Evolutionary conservation across 2,329 filamentous ascomycete genomes (phyloP).

Genomic region (Myriosclerotinia curreyana): DNA sequence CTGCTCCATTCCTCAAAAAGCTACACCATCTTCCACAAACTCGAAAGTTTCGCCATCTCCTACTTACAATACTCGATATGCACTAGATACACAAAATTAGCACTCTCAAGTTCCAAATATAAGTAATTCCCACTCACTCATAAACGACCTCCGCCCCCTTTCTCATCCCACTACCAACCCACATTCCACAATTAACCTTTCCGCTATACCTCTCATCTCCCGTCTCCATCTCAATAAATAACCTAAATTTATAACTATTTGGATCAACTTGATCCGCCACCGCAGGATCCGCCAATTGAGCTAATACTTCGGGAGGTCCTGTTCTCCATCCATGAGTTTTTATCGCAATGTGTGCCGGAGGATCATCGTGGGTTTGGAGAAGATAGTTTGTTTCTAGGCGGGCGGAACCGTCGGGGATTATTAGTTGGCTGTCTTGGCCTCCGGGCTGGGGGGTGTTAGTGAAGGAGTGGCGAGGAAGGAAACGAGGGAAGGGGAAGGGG

Average conservation of each 20-base stretch:
- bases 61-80: conserved; percentile 27
- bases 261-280: conserved; percentile 35
- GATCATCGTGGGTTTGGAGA: conserved; percentile 48
- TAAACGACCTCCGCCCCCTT: conserved; percentile 47
- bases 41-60: not conserved
- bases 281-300: conserved; percentile 32
- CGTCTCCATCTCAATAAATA: conserved; percentile 51
- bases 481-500: not conserved
- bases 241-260: conserved; percentile 46
- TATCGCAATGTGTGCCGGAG: conserved; percentile 47
- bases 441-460: conserved; percentile 33
- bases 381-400: conserved; percentile 50
- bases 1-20: not conserved
- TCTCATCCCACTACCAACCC: conserved; percentile 50
- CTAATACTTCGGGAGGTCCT: conserved; percentile 44
- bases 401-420: conserved; percentile 36
- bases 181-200: conserved; percentile 50
- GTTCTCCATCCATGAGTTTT: conserved; percentile 49
- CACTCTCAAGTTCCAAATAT: not conserved
- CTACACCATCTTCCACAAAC: not conserved
- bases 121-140: conserved; percentile 41
- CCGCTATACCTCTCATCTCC: conserved; percentile 49
- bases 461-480: not conserved
- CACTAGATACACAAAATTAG: conserved; percentile 24
- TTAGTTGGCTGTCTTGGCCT: conserved; percentile 42